Conservation (phyloP, 805 yeast species). For the Candida sithepensis region DNA sequence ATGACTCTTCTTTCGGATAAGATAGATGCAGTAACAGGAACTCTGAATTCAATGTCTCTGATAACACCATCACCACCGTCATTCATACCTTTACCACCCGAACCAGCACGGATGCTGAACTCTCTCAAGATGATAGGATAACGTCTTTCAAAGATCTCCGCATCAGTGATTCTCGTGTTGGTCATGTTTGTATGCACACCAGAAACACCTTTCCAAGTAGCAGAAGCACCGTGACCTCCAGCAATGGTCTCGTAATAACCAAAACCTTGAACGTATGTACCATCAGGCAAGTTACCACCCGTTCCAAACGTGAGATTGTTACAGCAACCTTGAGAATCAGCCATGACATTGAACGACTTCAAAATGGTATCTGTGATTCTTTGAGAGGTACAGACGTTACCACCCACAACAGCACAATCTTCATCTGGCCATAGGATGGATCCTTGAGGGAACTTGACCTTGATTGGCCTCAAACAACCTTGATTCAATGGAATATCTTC, state of each 20-base stretch:
- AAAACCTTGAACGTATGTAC: constrained; percentile 59
- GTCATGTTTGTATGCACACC: constrained; percentile 97
- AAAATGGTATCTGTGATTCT: constrained; percentile 86
- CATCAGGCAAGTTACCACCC: constrained; percentile 54
- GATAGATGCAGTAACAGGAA: constrained; percentile 71
- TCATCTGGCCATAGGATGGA: constrained; percentile 69
- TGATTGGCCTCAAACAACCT: constrained; percentile 82
- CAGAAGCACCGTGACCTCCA: constrained; percentile 91
- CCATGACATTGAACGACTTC: constrained; percentile 83
- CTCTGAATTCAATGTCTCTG: constrained; percentile 78
- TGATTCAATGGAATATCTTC: constrained; percentile 90
- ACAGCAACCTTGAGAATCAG: constrained; percentile 95
- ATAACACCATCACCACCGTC: constrained; percentile 84
- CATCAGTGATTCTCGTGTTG: constrained; percentile 88
- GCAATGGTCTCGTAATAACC: constrained; percentile 95
- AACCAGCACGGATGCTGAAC: constrained; percentile 62
- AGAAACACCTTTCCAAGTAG: constrained; percentile 78
- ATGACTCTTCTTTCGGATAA: constrained; percentile 80
- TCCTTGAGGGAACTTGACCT: constrained; percentile 58
- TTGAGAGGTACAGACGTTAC: constrained; percentile 93
- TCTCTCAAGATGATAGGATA: constrained; percentile 79
- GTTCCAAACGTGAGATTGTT: constrained; percentile 91
- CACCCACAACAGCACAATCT: constrained; percentile 92
- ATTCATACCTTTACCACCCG: constrained; percentile 78
- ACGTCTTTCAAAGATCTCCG: constrained; percentile 82